These are phyloP conservation scores for Wallemia mellicola DNA, from an alignment of 1,284 basidiomycete genomes.

Conservation along the genomic window DNA sequence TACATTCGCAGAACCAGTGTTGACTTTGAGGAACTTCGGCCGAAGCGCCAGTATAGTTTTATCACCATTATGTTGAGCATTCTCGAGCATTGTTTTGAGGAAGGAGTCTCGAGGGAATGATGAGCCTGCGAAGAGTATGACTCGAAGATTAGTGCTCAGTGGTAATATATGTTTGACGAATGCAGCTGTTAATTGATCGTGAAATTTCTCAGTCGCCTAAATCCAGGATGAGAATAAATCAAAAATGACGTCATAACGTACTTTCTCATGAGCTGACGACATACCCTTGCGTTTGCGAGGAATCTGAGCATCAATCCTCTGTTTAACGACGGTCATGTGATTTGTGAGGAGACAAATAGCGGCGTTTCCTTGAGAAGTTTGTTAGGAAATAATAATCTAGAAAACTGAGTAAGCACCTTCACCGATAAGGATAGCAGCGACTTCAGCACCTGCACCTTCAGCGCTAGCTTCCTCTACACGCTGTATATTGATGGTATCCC, in stretches of 20 bases:
- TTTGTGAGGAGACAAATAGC: slow-evolving; percentile 80
- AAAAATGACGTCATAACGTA: slow-evolving; percentile 6
- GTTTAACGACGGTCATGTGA: slow-evolving; percentile 82
- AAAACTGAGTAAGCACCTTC: slow-evolving; percentile 25
- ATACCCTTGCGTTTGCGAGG: slow-evolving; percentile 68
- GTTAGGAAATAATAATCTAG: slow-evolving; percentile 1
- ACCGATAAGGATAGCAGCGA: slow-evolving; percentile 82
- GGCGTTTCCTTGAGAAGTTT: slow-evolving; percentile 32
- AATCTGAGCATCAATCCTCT: slow-evolving; percentile 65
- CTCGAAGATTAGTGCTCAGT: neutral
- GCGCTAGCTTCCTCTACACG: slow-evolving; percentile 62
- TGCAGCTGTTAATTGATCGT: neutral
- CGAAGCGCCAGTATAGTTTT: slow-evolving; percentile 45
- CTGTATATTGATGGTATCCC: slow-evolving; percentile 66
- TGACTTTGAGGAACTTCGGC: slow-evolving; percentile 35
- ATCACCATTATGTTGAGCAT: slow-evolving; percentile 31
- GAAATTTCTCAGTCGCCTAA: neutral
- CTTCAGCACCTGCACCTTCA: slow-evolving; percentile 78
- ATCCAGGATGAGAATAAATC: neutral
- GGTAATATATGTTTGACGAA: neutral
- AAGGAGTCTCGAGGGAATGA: neutral
- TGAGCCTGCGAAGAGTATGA: neutral
- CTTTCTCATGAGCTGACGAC: slow-evolving; percentile 55
- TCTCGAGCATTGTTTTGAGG: neutral
- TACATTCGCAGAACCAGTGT: neutral